These are phyloP conservation scores for Pythium insidiosum DNA, from an alignment of 352 stramenopile species.

Conservation along the genomic window DNA sequence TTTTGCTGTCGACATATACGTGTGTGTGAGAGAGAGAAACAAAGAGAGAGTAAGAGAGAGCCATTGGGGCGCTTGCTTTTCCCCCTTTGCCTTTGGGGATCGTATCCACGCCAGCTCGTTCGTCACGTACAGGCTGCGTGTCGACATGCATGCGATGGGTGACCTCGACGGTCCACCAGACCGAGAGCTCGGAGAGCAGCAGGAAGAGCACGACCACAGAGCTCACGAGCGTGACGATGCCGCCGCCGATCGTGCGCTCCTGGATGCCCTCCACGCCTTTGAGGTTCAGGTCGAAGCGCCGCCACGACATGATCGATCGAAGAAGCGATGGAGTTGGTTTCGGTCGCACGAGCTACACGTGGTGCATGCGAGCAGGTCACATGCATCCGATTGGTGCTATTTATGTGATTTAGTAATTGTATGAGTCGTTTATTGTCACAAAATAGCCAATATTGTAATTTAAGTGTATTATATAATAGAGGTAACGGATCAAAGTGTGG, in stretches of 20 bases:
- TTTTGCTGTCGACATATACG: slow-evolving; percentile 51
- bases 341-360: no score
- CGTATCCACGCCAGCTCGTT: background rate
- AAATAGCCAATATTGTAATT: no score
- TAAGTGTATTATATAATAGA: no score
- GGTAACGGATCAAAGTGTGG: no score
- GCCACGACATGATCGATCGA: no score
- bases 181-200: slow-evolving; percentile 74
- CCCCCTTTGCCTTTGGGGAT: no score
- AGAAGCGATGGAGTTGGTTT: no score
- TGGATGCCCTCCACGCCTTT: slow-evolving; percentile 88
- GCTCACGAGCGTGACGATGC: slow-evolving; percentile 77
- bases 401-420: no score
- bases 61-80: no score
- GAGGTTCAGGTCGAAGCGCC: slow-evolving; percentile 82
- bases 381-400: no score
- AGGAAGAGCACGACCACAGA: slow-evolving; percentile 63
- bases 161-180: slow-evolving; percentile 82
- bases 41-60: background rate
- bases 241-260: slow-evolving; percentile 78
- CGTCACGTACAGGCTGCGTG: slow-evolving; percentile 52
- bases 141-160: slow-evolving; percentile 86
- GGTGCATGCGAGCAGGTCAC: no score
- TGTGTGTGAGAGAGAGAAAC: background rate
- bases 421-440: no score